A percentile compares a stretch with the other conserved stretches of the same genome.
Conservation (phyloP, 345 rosid species). For the Mangifera indica region DNA sequence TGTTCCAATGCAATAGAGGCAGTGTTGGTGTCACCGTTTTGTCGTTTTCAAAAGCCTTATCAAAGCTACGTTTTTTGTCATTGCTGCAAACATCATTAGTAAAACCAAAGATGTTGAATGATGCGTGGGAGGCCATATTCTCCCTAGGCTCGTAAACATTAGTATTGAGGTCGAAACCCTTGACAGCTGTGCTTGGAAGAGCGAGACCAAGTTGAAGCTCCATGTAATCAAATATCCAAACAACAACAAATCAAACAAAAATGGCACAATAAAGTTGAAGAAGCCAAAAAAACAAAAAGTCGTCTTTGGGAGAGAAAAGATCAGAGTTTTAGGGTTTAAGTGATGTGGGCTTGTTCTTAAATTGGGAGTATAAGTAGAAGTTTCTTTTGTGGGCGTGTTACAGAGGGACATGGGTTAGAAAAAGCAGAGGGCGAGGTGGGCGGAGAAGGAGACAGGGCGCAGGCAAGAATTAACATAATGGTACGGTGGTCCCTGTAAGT, state of each 20-base stretch:
- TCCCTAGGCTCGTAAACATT: conserved; percentile 8
- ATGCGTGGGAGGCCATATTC: conserved; percentile 5
- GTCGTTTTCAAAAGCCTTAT: conserved; percentile 18
- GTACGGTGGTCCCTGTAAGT: conserved; percentile 21
- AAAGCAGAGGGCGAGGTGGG: conserved; percentile 6
- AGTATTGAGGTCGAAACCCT: conserved; percentile 31
- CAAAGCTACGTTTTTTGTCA: conserved; percentile 23
- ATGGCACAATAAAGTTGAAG: not conserved
- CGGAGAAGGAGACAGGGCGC: conserved; percentile 20
- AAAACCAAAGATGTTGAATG: not conserved
- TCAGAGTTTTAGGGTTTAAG: not conserved
- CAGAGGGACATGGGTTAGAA: not conserved
- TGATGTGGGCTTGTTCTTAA: conserved; percentile 22
- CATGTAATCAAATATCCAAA: conserved; percentile 21
- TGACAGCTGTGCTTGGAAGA: conserved; percentile 27
- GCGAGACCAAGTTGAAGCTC: conserved; percentile 49
- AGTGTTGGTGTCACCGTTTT: conserved; percentile 25
- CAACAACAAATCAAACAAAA: conserved; percentile 6
- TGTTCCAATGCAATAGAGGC: conserved; percentile 35
- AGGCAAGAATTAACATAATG: conserved; percentile 18
- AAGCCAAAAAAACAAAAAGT: not conserved
- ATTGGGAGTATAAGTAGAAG: no score
- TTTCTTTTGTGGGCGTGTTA: no score
- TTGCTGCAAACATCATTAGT: not conserved
- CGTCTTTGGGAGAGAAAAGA: no score